Percentiles rank a stretch among this genome's conserved stretches.
Conservation (phyloP, 1,284 basidiomycete genomes). For the Limonomyces culmigenus region DNA sequence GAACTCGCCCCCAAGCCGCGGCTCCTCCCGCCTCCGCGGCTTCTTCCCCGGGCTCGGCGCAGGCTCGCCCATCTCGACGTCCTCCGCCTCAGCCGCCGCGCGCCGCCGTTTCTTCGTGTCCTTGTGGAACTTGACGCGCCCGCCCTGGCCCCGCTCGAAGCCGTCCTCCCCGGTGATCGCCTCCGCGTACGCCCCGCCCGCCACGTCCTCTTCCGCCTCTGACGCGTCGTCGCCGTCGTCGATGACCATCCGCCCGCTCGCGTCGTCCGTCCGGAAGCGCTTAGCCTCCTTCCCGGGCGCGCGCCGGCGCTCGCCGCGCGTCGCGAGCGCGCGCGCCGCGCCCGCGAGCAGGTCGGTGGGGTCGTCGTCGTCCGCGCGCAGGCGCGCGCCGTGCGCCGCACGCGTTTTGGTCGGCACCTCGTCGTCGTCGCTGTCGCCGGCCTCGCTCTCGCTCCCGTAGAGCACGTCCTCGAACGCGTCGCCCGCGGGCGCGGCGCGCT, state of each 20-base stretch:
- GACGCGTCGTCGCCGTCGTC: conserved; percentile 35
- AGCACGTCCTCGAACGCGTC: conserved; percentile 93
- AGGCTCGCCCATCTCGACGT: conserved; percentile 57
- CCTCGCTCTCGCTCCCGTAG: conserved; percentile 85
- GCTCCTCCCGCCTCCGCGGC: conserved; percentile 29
- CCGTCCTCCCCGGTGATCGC: conserved; percentile 76
- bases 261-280: conserved; percentile 77
- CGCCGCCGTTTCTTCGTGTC: conserved; percentile 82
- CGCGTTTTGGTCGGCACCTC: conserved; percentile 22
- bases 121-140: conserved; percentile 91
- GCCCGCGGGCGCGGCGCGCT: too few relatives aligned
- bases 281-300: conserved; percentile 79
- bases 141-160: conserved; percentile 69
- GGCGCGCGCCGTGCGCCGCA: conserved; percentile 30
- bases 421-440: conserved; percentile 62
- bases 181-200: conserved; percentile 75
- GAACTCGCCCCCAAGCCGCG: conserved; percentile 75
- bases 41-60: conserved; percentile 26
- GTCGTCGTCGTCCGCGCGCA: conserved; percentile 83
- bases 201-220: conserved; percentile 34
- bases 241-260: conserved; percentile 83
- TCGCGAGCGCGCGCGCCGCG: conserved; percentile 35
- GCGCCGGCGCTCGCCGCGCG: conserved; percentile 28
- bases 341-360: conserved; percentile 93
- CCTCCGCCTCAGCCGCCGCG: conserved; percentile 40